Conservation (phyloP, 139 green algal species). For the Haematococcus sp. region DNA sequence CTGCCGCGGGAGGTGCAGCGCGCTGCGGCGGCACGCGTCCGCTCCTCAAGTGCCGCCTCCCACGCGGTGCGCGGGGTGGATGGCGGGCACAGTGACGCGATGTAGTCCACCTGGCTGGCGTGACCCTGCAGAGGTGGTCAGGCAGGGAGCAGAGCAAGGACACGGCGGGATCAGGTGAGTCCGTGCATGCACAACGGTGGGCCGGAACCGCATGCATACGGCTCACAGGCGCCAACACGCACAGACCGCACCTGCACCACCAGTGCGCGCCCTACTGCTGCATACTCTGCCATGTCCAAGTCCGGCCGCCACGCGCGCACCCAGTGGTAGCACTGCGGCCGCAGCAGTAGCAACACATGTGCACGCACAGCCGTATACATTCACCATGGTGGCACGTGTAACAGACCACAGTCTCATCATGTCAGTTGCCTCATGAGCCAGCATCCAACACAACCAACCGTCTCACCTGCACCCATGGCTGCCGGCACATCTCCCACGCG, state of each 20-base stretch:
- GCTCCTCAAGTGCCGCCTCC: constrained; percentile 37
- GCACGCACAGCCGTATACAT: no score
- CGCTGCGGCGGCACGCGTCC: neutral
- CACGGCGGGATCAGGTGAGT: no score
- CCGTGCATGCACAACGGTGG: no score
- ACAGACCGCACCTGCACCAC: neutral
- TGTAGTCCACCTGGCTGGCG: constrained; percentile 42
- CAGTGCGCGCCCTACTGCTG: constrained; percentile 1
- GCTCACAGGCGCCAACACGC: neutral
- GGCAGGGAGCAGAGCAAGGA: no score
- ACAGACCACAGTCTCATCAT: no score
- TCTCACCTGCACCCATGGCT: constrained; percentile 53
- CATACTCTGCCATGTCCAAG: constrained; percentile 4
- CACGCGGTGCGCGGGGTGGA: constrained; percentile 16
- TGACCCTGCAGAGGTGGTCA: constrained; percentile 19
- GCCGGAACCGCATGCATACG: no score
- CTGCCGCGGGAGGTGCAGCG: neutral
- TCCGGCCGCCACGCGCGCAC: constrained; percentile 6
- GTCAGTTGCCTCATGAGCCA: no score
- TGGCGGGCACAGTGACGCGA: constrained; percentile 26
- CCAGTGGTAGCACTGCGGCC: constrained; percentile 13
- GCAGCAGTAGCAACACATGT: neutral
- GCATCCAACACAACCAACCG: no score
- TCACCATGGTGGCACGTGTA: no score
- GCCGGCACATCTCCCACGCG: constrained; percentile 28